A percentile compares a stretch with the other conserved stretches of the same genome.
These are phyloP conservation scores for Euphorbia corollata DNA, from an alignment of 441 rosid genomes.

Conservation along the genomic window DNA sequence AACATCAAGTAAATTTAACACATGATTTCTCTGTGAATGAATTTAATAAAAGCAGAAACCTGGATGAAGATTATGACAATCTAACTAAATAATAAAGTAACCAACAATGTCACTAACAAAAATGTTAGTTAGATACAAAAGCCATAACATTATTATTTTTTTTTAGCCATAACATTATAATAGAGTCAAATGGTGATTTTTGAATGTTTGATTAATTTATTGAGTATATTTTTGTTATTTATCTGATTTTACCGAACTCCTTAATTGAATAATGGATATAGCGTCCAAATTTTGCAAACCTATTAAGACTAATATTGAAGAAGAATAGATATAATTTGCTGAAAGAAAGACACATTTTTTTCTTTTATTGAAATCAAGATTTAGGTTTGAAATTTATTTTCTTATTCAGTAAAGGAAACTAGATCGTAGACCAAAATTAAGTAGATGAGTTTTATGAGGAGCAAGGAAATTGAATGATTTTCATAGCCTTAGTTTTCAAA, in stretches of 20 bases:
- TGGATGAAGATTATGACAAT: too few species aligned
- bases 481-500: neutral
- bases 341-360: neutral
- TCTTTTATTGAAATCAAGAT: too few species aligned
- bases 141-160: too few species aligned
- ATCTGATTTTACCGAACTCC: conserved; percentile 6
- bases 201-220: conserved; percentile 10
- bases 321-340: neutral
- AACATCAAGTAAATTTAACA: neutral
- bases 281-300: conserved; percentile 1
- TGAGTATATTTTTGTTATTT: neutral
- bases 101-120: too few species aligned
- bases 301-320: neutral
- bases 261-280: neutral
- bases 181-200: neutral
- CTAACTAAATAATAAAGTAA: too few species aligned
- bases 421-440: neutral
- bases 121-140: too few species aligned
- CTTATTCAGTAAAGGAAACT: neutral
- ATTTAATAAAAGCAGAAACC: neutral
- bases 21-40: conserved; percentile 3
- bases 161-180: too few species aligned
- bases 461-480: too few species aligned
- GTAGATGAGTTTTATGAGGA: too few species aligned
- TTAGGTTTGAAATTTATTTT: neutral